phyloP scores from a whole-genome alignment of 2,329 filamentous ascomycete species.

The Pseudogymnoascus sp. region DNA sequence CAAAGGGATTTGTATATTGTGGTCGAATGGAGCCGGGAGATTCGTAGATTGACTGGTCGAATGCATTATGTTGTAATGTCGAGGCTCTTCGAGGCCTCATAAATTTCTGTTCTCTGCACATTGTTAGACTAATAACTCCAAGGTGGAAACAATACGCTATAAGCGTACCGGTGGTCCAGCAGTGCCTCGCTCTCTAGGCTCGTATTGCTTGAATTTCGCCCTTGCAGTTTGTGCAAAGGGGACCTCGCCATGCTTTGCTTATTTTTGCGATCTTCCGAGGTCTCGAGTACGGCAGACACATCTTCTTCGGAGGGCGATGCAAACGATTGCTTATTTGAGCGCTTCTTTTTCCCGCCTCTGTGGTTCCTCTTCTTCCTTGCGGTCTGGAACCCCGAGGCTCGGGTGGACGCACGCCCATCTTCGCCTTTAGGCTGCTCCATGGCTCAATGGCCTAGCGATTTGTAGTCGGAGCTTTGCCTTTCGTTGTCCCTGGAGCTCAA shows the following conservation, averaged over 20 bases:
- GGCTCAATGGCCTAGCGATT: background rate
- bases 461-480: background rate
- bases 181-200: slow-evolving; percentile 85
- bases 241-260: slow-evolving; percentile 21
- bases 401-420: background rate
- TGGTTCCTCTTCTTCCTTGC: slow-evolving; percentile 60
- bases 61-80: slow-evolving; percentile 31
- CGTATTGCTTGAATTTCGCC: slow-evolving; percentile 63
- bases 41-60: slow-evolving; percentile 29
- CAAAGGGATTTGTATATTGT: slow-evolving; percentile 25
- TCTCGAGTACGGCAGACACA: slow-evolving; percentile 28
- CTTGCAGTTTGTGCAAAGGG: slow-evolving; percentile 41
- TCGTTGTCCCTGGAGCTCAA: background rate
- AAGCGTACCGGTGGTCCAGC: slow-evolving; percentile 68
- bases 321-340: slow-evolving; percentile 71
- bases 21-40: slow-evolving; percentile 27
- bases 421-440: background rate
- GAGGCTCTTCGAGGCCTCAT: slow-evolving; percentile 58
- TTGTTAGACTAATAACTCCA: slow-evolving; percentile 11
- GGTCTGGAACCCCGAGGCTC: background rate
- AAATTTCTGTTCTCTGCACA: slow-evolving; percentile 30
- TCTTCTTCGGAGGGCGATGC: slow-evolving; percentile 53
- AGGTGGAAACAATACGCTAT: background rate
- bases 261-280: slow-evolving; percentile 27
- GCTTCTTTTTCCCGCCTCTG: slow-evolving; percentile 70